Evolutionary conservation across 495 filamentous ascomycete species (phyloP).

Genomic region (Xylaria venustula): DNA sequence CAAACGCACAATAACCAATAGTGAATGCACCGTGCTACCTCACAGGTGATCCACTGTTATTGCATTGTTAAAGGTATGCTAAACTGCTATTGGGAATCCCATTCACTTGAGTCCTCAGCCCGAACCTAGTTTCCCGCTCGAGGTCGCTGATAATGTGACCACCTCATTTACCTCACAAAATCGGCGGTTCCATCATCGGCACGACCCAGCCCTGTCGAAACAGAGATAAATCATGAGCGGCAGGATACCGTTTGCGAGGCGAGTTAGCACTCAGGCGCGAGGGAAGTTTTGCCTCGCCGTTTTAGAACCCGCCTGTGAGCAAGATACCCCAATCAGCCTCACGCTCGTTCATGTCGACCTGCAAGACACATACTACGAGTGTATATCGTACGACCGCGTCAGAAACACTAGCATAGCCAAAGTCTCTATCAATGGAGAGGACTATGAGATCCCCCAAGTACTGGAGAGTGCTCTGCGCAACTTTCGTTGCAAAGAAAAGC

Average conservation of each 20-base stretch:
- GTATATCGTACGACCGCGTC: conserved; percentile 26
- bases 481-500: conserved; percentile 22
- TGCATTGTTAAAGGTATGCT: too few relatives aligned
- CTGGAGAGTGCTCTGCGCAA: conserved; percentile 21
- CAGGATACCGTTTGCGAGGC: neutral
- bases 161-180: too few relatives aligned
- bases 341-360: conserved; percentile 17
- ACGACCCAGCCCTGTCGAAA: too few relatives aligned
- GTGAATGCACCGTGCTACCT: too few relatives aligned
- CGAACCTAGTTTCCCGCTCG: too few relatives aligned
- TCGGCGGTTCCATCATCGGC: too few relatives aligned
- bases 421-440: conserved; percentile 15
- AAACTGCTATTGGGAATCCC: too few relatives aligned
- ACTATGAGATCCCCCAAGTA: conserved; percentile 14
- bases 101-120: too few relatives aligned
- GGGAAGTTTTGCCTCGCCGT: conserved; percentile 13
- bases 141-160: too few relatives aligned
- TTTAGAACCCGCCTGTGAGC: conserved; percentile 18
- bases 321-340: conserved; percentile 18
- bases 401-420: neutral
- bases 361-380: conserved; percentile 24
- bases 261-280: neutral
- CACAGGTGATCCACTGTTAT: too few relatives aligned
- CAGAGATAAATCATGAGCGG: neutral
- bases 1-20: too few relatives aligned